These are phyloP conservation scores for Obba rivulosa DNA, from an alignment of 768 basidiomycete genomes.

Conservation along the genomic window DNA sequence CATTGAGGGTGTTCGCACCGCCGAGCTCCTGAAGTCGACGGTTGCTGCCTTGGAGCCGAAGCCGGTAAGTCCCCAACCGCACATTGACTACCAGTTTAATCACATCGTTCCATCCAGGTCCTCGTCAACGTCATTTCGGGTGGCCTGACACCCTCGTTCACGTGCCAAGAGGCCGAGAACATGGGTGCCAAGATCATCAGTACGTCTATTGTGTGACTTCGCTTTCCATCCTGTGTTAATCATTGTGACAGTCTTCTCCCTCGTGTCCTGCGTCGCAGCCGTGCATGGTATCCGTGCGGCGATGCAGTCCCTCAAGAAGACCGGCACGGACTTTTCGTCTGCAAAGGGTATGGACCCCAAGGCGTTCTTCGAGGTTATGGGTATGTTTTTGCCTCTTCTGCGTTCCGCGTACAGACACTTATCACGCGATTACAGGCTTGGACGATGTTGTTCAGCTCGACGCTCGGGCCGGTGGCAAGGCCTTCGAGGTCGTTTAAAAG, in stretches of 20 bases:
- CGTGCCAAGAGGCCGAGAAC: slow-evolving; percentile 58
- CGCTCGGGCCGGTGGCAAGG: slow-evolving; percentile 50
- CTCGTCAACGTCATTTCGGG: slow-evolving; percentile 80
- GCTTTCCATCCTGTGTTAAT: neutral
- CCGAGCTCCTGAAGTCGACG: slow-evolving; percentile 57
- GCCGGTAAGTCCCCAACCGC: slow-evolving; percentile 37
- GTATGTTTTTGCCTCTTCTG: slow-evolving; percentile 28
- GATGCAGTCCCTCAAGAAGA: slow-evolving; percentile 70
- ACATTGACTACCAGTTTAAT: neutral
- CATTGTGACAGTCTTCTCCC: slow-evolving; percentile 53
- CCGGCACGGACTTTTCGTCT: slow-evolving; percentile 64
- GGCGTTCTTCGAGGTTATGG: slow-evolving; percentile 75
- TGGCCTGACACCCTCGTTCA: slow-evolving; percentile 72
- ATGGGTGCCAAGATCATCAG: slow-evolving; percentile 77
- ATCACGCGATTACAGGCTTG: slow-evolving; percentile 35
- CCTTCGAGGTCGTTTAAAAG: slow-evolving; percentile 46
- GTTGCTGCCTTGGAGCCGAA: slow-evolving; percentile 67
- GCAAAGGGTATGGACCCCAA: slow-evolving; percentile 69
- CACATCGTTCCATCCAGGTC: slow-evolving; percentile 30
- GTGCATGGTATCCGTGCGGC: slow-evolving; percentile 76
- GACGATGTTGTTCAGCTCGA: slow-evolving; percentile 51
- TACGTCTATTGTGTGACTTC: slow-evolving; percentile 28
- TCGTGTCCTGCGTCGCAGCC: slow-evolving; percentile 72
- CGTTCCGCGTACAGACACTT: neutral
- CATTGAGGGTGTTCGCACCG: slow-evolving; percentile 71